Conservation (phyloP, 352 stramenopile species). For the Thalassiosira tumida region DNA sequence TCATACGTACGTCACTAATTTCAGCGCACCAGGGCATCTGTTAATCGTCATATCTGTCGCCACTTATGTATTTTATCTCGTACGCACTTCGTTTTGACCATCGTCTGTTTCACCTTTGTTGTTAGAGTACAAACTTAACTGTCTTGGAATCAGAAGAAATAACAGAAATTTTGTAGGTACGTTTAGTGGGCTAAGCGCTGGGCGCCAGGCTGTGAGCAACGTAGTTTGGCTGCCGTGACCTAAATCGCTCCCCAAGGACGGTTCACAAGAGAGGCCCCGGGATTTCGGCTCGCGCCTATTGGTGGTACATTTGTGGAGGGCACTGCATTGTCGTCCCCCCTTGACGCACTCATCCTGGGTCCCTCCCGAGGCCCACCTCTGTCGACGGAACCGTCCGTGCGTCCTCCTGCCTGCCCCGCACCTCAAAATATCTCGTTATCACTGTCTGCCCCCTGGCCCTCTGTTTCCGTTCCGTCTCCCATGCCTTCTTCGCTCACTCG, state of each 20-base stretch:
- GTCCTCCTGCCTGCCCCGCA: not conserved
- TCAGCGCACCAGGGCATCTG: no score
- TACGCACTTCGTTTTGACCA: no score
- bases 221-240: not conserved
- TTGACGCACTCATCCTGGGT: not conserved
- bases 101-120: no score
- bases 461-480: not conserved
- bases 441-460: not conserved
- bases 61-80: no score
- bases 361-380: not conserved
- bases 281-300: not conserved
- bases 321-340: not conserved
- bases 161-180: constrained; percentile 12
- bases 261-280: not conserved
- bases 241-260: not conserved
- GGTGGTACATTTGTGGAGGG: not conserved
- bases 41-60: no score
- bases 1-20: no score
- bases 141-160: no score
- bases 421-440: not conserved
- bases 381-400: no score
- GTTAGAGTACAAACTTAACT: no score
- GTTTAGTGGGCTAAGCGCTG: not conserved
- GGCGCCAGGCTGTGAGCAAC: not conserved
- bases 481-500: not conserved